A percentile compares a stretch with the other conserved stretches of the same genome.
These are phyloP conservation scores for Neoboletus brunneissimus DNA, from an alignment of 768 basidiomycete genomes.

Conservation along the genomic window DNA sequence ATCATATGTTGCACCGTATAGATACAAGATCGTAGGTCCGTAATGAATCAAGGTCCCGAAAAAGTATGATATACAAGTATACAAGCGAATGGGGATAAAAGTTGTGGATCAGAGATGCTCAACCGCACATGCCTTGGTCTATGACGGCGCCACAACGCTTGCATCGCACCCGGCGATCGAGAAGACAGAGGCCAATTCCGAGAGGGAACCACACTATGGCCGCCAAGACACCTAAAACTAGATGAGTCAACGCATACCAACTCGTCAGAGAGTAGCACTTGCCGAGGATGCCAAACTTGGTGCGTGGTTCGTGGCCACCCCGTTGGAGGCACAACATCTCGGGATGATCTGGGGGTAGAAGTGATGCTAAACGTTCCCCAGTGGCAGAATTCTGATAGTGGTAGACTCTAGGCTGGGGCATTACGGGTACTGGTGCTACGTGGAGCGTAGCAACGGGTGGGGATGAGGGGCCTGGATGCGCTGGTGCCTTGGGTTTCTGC, in stretches of 20 bases:
- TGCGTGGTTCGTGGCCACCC: conserved; percentile 61
- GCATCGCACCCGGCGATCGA: conserved; percentile 72
- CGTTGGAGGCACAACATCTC: conserved; percentile 84
- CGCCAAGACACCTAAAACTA: conserved; percentile 61
- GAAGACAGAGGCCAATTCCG: conserved; percentile 72
- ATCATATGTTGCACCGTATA: conserved; percentile 5
- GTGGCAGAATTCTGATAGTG: conserved; percentile 67
- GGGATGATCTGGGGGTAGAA: conserved; percentile 74
- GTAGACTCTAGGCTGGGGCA: conserved; percentile 52
- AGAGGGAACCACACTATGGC: conserved; percentile 87
- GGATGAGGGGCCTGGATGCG: conserved; percentile 5
- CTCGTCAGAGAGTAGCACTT: conserved; percentile 22
- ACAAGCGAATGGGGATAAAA: not conserved
- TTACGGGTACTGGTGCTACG: conserved; percentile 32
- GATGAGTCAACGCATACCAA: not conserved
- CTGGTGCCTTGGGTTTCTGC: conserved; percentile 7
- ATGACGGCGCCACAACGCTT: conserved; percentile 42
- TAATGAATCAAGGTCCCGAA: not conserved
- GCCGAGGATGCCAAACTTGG: conserved; percentile 72
- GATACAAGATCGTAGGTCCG: conserved; percentile 14
- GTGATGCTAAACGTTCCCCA: conserved; percentile 54
- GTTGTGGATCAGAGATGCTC: not conserved
- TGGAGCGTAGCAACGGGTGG: conserved; percentile 22
- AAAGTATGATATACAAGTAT: not conserved
- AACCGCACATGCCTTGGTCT: conserved; percentile 38